These are phyloP conservation scores for Penicillium rolfsii DNA, from an alignment of 2,329 filamentous ascomycete genomes.

Conservation along the genomic window DNA sequence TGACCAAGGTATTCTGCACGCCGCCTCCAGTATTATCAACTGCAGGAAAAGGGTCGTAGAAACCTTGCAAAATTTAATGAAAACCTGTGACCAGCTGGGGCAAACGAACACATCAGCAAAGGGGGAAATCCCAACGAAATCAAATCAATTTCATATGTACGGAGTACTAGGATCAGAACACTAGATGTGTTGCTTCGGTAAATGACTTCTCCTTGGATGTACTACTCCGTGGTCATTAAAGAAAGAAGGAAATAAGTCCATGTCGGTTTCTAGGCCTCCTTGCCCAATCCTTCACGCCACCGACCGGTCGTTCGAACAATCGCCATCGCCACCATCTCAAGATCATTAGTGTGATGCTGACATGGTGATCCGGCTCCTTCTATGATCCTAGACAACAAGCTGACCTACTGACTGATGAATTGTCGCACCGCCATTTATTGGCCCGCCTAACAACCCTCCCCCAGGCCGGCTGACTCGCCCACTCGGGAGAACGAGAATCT, in stretches of 20 bases:
- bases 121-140: background rate
- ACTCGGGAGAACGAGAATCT: conserved; percentile 6
- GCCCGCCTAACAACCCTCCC: conserved; percentile 17
- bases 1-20: background rate
- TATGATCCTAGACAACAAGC: conserved; percentile 7
- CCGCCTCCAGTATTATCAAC: background rate
- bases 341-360: background rate
- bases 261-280: background rate
- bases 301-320: conserved; percentile 22
- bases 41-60: background rate
- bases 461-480: conserved; percentile 36
- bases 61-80: background rate
- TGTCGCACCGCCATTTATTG: conserved; percentile 29
- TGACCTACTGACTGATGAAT: conserved; percentile 31
- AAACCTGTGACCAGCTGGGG: background rate
- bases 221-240: background rate
- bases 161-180: background rate
- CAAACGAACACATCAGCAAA: background rate
- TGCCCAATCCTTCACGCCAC: conserved; percentile 1
- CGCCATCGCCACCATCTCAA: conserved; percentile 17
- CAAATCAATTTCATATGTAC: background rate
- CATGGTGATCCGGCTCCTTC: background rate
- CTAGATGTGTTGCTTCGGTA: background rate
- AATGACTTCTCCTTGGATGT: background rate
- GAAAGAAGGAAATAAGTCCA: background rate